These are phyloP conservation scores for Iris pallida DNA, from an alignment of 116 monocot genomes.

Conservation along the genomic window DNA sequence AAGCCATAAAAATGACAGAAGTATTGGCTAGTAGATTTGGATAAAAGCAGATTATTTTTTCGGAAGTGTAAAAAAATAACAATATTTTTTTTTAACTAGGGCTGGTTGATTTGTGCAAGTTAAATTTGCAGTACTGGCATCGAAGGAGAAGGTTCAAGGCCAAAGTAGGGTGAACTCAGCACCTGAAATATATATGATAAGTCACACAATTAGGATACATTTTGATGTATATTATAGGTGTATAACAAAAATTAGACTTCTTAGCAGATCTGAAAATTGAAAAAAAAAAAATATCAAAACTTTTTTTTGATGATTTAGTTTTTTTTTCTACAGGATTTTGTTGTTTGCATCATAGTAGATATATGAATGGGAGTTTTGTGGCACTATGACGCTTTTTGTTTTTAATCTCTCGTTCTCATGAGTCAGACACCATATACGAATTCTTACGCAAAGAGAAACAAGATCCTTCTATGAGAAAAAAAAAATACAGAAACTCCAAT, in stretches of 20 bases:
- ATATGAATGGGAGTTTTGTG: no score
- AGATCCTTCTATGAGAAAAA: no score
- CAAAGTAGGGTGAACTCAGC: constrained; percentile 4
- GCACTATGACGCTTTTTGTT: no score
- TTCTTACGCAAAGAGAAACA: no score
- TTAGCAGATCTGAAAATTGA: background rate
- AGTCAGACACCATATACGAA: no score
- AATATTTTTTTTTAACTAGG: background rate
- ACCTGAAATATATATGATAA: background rate
- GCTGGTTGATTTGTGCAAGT: background rate
- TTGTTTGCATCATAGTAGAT: no score
- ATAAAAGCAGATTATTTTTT: background rate
- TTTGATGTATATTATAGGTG: background rate
- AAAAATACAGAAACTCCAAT: no score
- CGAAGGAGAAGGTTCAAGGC: background rate
- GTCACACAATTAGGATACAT: background rate
- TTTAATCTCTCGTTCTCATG: no score
- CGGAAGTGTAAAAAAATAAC: background rate
- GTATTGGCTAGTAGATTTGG: background rate
- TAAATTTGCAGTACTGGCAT: background rate
- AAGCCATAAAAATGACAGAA: background rate
- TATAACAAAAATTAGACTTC: background rate
- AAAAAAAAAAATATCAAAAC: background rate
- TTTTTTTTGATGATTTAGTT: background rate
- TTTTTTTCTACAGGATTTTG: background rate